Percentiles rank a stretch among this genome's conserved stretches.
phyloP scores from a whole-genome alignment of 1,284 basidiomycete genomes.

The Ustilago nuda region DNA sequence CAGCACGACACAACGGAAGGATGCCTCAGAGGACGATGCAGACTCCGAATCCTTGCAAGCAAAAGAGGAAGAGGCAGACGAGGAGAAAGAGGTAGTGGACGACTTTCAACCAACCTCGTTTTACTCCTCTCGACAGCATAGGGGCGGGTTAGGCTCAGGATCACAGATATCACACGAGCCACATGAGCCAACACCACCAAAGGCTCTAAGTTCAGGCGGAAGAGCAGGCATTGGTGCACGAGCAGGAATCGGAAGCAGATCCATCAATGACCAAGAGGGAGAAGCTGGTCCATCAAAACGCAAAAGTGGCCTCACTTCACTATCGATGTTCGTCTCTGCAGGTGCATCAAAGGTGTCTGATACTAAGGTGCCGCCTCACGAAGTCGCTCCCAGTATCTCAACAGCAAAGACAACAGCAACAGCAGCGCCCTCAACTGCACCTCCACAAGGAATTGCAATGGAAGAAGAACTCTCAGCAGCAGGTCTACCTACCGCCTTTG shows the following conservation, averaged over 20 bases:
- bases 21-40: not conserved
- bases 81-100: conserved; percentile 6
- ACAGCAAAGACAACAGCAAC: not conserved
- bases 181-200: conserved; percentile 3
- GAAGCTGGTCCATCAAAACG: conserved; percentile 23
- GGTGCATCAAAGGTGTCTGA: conserved; percentile 20
- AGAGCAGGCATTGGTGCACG: conserved; percentile 37
- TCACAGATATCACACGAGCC: conserved; percentile 10
- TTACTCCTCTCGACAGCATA: conserved; percentile 17
- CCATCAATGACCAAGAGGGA: not conserved
- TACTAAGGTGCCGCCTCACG: conserved; percentile 15
- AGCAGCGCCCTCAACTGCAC: not conserved
- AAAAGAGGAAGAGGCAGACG: not conserved
- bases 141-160: conserved; percentile 9
- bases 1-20: not conserved
- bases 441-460: not conserved
- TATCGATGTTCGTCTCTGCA: conserved; percentile 53
- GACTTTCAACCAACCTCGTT: conserved; percentile 42
- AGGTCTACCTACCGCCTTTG: conserved; percentile 36
- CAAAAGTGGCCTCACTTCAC: conserved; percentile 41
- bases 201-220: not conserved
- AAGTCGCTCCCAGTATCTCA: not conserved
- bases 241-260: conserved; percentile 28
- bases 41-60: not conserved
- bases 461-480: conserved; percentile 15